A percentile compares a stretch with the other conserved stretches of the same genome.
phyloP scores from a whole-genome alignment of 1,284 basidiomycete genomes.

The Papiliotrema terrestris region DNA sequence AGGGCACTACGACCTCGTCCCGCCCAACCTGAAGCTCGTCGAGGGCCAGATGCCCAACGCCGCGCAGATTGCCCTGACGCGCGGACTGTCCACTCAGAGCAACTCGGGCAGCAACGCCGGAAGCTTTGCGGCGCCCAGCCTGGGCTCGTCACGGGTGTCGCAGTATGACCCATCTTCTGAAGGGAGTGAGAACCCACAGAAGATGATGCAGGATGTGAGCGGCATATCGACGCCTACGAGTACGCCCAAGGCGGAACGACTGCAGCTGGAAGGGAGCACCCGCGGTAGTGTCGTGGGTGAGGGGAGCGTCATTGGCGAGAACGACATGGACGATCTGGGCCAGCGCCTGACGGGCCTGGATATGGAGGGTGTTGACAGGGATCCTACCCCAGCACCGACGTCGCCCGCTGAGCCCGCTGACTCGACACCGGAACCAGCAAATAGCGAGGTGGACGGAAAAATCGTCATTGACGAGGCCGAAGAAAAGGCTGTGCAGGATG shows the following conservation, averaged over 20 bases:
- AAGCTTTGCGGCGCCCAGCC: background rate
- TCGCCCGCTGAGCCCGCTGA: too few relatives aligned
- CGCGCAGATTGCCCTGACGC: conserved; percentile 8
- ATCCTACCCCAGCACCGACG: conserved; percentile 4
- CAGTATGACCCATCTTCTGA: conserved; percentile 32
- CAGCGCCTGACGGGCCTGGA: background rate
- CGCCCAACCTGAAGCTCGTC: conserved; percentile 36
- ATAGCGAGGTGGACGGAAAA: background rate
- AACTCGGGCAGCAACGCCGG: conserved; percentile 1
- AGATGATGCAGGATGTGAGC: conserved; percentile 41
- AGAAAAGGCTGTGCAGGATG: background rate
- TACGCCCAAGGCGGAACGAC: conserved; percentile 36
- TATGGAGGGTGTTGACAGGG: background rate
- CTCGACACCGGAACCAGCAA: background rate
- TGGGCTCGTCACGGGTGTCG: conserved; percentile 24
- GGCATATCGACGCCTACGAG: conserved; percentile 42
- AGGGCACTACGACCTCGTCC: conserved; percentile 35
- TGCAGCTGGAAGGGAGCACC: conserved; percentile 29
- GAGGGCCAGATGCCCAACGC: conserved; percentile 9
- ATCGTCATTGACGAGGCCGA: background rate
- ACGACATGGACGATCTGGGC: conserved; percentile 5
- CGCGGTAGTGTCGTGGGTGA: conserved; percentile 6
- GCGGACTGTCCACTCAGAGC: conserved; percentile 13
- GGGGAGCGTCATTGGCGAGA: conserved; percentile 7
- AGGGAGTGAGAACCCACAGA: conserved; percentile 23